A percentile compares a stretch with the other conserved stretches of the same genome.
Evolutionary conservation across 305 asterid species (phyloP).

Genomic region (Fraxinus ornus): DNA sequence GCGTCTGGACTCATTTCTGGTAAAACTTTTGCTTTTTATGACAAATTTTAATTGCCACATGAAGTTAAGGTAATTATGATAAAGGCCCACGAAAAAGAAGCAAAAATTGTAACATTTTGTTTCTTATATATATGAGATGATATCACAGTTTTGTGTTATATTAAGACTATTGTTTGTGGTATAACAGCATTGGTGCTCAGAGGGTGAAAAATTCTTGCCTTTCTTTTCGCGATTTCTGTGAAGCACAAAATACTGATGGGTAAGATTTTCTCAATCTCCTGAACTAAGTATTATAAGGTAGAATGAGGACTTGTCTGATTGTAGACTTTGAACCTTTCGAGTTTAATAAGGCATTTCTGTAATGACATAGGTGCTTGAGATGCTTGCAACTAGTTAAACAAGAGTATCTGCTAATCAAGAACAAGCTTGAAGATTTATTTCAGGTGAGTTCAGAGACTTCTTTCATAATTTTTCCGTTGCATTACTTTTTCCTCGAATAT

Average conservation of each 20-base stretch:
- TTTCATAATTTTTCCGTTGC: too few species aligned
- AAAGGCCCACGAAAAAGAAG: neutral
- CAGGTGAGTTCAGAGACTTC: conserved; percentile 33
- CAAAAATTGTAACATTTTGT: neutral
- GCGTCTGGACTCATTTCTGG: neutral
- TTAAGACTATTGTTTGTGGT: neutral
- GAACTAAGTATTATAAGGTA: neutral
- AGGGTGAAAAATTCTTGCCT: conserved; percentile 55
- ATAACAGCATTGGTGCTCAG: conserved; percentile 65
- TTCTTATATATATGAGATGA: neutral
- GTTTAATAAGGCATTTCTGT: neutral
- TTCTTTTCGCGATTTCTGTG: conserved; percentile 50
- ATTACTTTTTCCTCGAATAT: too few species aligned
- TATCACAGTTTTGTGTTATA: neutral
- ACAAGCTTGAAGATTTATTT: conserved; percentile 52
- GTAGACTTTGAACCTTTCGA: neutral
- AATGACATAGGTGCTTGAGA: conserved; percentile 43
- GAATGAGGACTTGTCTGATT: neutral
- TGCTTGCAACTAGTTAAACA: conserved; percentile 61
- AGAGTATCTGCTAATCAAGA: conserved; percentile 61
- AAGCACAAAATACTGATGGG: conserved; percentile 44
- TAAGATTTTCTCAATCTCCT: conserved; percentile 23
- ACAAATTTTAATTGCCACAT: neutral
- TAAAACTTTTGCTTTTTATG: neutral
- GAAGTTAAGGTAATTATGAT: neutral